A percentile compares a stretch with the other conserved stretches of the same genome.
These are phyloP conservation scores for Rachicladosporium sp. DNA, from an alignment of 2,329 filamentous ascomycete species.

Conservation along the genomic window DNA sequence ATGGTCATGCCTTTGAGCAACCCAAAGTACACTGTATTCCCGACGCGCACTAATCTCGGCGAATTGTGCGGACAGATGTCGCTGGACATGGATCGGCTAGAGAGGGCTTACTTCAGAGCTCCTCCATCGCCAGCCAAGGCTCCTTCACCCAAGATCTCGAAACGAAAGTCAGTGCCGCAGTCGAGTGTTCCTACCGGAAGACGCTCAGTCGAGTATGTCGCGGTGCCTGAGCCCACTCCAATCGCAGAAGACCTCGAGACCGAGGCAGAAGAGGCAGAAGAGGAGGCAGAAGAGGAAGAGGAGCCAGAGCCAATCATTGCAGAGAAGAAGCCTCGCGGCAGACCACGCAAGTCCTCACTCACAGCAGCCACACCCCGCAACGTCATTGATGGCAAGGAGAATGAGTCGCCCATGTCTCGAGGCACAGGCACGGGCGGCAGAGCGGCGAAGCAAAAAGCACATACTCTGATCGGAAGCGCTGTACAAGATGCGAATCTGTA, in stretches of 20 bases:
- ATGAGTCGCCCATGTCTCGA: slow-evolving; percentile 55
- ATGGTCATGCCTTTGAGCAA: slow-evolving; percentile 60
- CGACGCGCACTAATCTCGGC: slow-evolving; percentile 75
- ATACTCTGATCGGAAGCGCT: slow-evolving; percentile 61
- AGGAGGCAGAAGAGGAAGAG: slow-evolving; percentile 6
- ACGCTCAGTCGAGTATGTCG: too few relatives aligned
- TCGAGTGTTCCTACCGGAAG: slow-evolving; percentile 1
- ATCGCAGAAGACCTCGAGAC: slow-evolving; percentile 12
- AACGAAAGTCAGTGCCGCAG: slow-evolving; percentile 11
- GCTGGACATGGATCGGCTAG: slow-evolving; percentile 60
- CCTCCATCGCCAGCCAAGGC: slow-evolving; percentile 6
- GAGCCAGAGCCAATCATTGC: slow-evolving; percentile 9
- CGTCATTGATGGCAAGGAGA: slow-evolving; percentile 52
- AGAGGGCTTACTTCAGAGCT: slow-evolving; percentile 49
- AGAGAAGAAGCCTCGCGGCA: slow-evolving; percentile 16
- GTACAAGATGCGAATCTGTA: slow-evolving; percentile 80
- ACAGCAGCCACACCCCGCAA: slow-evolving; percentile 17
- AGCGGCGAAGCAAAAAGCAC: slow-evolving; percentile 76
- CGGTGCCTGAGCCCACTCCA: slow-evolving; percentile 4
- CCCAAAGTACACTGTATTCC: slow-evolving; percentile 73
- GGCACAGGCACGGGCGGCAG: slow-evolving; percentile 50
- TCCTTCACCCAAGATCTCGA: slow-evolving; percentile 12
- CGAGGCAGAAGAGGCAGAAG: slow-evolving; percentile 7
- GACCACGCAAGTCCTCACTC: slow-evolving; percentile 13
- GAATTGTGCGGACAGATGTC: slow-evolving; percentile 86